Evolutionary conservation across 2,329 filamentous ascomycete genomes (phyloP), one percentile per base, ranked within the genome.

Genomic region (Pezicula neosporulosa): DNA sequence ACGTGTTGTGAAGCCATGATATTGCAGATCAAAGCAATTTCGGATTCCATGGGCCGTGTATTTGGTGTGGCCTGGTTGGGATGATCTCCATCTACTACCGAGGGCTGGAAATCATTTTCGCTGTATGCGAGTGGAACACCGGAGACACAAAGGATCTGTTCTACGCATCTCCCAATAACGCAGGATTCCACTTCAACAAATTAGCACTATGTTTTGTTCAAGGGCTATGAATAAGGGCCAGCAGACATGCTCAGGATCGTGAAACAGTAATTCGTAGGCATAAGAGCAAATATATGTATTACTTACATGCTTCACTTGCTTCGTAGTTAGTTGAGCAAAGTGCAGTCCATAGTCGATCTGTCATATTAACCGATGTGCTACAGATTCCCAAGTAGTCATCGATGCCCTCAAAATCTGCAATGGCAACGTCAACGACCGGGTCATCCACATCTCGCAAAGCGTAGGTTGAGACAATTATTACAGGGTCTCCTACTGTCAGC

Each of bases 61-160:
- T 15, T 9, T 28, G 27, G 10, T 33, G n/a, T 21, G 24, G 27
- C 6, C n/a, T 44, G 12, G 19, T 33, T 21, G 28, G 15, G n/a
- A 16, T 15, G 15, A 39, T 39, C 12, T 9, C 15, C 37, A 39
- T 33, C 30, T 33, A 33, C 30, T 33, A 4, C 10, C 9, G 30
- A 33, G 12, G 8, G 30, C 12, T 10, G 30, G 12, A 7, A 10
- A 33, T 13, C 30, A 33, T 33, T 33, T 33, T 33, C 37, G 6
- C 12, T 3, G 10, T 33, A 12, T 4, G 49, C 10, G 12, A 47
- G 24, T 16, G 57, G 55, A 18, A 59, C 44, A 19, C 53, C 49
- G 19, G 47, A 52, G 10, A 59, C 56, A 24, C 55, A 50, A 12
- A 59, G 48, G 8, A 59, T 59, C 28, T 56, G 55, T 38, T 59